Percentiles rank a stretch among this genome's conserved stretches.
Evolutionary conservation across 2,329 filamentous ascomycete genomes (phyloP).

Genomic region (Hansfordia pulvinata): DNA sequence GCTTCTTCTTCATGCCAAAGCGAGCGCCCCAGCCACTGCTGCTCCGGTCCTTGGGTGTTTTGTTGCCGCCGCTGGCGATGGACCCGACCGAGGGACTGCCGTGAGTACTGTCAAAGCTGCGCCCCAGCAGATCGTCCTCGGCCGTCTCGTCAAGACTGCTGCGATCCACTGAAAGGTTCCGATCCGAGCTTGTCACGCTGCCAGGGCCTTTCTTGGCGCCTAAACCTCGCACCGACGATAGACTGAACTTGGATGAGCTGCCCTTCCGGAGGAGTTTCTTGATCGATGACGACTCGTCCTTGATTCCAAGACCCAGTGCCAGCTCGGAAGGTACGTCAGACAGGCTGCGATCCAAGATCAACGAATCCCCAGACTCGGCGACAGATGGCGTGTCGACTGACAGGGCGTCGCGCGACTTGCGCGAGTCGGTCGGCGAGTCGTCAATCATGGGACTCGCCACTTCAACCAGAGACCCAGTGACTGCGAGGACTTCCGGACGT

Average conservation of each 20-base stretch:
- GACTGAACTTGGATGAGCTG: slow-evolving; percentile 51
- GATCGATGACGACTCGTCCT: slow-evolving; percentile 42
- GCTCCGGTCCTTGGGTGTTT: no score
- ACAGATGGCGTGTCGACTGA: slow-evolving; percentile 46
- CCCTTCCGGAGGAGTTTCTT: slow-evolving; percentile 51
- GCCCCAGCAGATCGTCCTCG: slow-evolving; percentile 30
- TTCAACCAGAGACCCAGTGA: slow-evolving; percentile 20
- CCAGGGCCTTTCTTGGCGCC: slow-evolving; percentile 44
- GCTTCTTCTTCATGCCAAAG: slow-evolving; percentile 46
- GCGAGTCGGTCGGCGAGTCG: slow-evolving; percentile 37
- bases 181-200: slow-evolving; percentile 43
- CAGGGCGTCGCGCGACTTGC: slow-evolving; percentile 40
- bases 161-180: slow-evolving; percentile 38
- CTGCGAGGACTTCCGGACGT: slow-evolving; percentile 24
- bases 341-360: slow-evolving; percentile 37
- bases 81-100: slow-evolving; percentile 43
- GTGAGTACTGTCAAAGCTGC: slow-evolving; percentile 40
- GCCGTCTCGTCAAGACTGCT: slow-evolving; percentile 43
- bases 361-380: slow-evolving; percentile 45
- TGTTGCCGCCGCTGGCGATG: slow-evolving; percentile 29
- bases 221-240: slow-evolving; percentile 35
- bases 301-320: slow-evolving; percentile 23
- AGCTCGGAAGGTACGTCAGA: slow-evolving; percentile 46
- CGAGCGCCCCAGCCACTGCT: slow-evolving; percentile 33
- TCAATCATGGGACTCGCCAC: no score